Base-by-base conservation (phyloP, 2,329 filamentous ascomycete species). In the Ploettnerulaceae sp. region DNA sequence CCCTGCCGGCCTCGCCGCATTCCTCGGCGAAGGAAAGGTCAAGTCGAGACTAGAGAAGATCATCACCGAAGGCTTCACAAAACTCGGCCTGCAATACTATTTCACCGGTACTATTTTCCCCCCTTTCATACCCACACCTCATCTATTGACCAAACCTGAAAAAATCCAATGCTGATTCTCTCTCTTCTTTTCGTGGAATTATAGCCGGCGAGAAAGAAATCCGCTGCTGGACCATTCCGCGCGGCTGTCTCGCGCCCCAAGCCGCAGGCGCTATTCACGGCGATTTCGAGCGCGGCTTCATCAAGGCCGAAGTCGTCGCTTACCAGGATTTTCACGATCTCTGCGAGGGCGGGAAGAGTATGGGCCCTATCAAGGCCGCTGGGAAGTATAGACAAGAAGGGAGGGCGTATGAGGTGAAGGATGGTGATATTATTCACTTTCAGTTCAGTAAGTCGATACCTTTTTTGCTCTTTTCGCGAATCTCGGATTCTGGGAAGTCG, bases 331-430 rank as follows among this genome's bases (percentile, higher is more conserved):
- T 18, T n/a, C 7, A 17, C 5, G 3, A 17, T 21, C 11, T 14
- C 7, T 26, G 5, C n/a, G 7, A 2, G 14, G 15, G 3, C 4
- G 7, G 14, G n/a, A 9, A 18, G 15, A 12, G 8, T n/a, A 7
- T 29, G 15, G 15, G 11, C 20, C 15, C 36, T 39, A 39, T 28
- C 14, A 3, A 11, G 11, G 69, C 69, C 14, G 69, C 69, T 33
- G 69, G 69, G 1, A 71, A 71, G 51, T 71, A 70, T 49, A 57
- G 69, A 17, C 69, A 70, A 54, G 69, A 71, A 53, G 69, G 69
- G 54, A 70, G 70, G 51, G 65, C 66, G 22, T 71, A 71, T 60
- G 68, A 37, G 18, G 18, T 37, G 4, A 45, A 45, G 8, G 20
- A 36, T 24, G 21, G 32, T 21, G 21, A 70, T 42, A 70, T 70